These are phyloP conservation scores for Marchantia paleacea DNA, from an alignment of 225 moss, liverwort and hornwort genomes.

Conservation along the genomic window DNA sequence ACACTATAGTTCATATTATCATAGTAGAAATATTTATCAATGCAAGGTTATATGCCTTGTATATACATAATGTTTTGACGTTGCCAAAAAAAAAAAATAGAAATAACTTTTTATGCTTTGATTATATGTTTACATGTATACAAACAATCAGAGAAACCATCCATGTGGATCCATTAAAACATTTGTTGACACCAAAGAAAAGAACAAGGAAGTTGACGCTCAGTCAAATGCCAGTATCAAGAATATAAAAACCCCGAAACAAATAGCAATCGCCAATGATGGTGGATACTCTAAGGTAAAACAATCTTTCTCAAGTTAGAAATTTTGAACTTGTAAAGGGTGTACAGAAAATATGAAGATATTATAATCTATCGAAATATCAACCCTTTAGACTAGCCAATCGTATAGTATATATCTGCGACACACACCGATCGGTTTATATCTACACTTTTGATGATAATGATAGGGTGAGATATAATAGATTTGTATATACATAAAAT, in stretches of 20 bases:
- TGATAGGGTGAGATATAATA: neutral
- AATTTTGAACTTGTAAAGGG: neutral
- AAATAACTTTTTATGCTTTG: no score
- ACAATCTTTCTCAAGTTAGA: neutral
- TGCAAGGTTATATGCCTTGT: neutral
- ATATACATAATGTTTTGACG: neutral
- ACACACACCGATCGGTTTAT: neutral
- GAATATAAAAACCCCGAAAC: neutral
- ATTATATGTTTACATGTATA: neutral
- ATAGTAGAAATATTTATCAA: neutral
- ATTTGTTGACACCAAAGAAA: slow-evolving; percentile 16
- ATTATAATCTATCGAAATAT: neutral
- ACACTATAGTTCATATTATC: no score
- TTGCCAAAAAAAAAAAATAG: no score
- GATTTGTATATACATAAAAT: no score
- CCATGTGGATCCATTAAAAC: slow-evolving; percentile 4
- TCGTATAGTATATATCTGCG: neutral
- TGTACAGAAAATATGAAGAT: neutral
- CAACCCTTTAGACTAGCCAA: neutral
- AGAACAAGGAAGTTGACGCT: neutral
- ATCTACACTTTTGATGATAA: neutral
- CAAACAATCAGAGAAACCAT: slow-evolving; percentile 4
- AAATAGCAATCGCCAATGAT: neutral
- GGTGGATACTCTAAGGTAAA: neutral
- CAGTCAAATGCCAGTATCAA: neutral